Evolutionary conservation across 2,329 filamentous ascomycete genomes (phyloP).

Genomic region (Ophiostoma ulmi): DNA sequence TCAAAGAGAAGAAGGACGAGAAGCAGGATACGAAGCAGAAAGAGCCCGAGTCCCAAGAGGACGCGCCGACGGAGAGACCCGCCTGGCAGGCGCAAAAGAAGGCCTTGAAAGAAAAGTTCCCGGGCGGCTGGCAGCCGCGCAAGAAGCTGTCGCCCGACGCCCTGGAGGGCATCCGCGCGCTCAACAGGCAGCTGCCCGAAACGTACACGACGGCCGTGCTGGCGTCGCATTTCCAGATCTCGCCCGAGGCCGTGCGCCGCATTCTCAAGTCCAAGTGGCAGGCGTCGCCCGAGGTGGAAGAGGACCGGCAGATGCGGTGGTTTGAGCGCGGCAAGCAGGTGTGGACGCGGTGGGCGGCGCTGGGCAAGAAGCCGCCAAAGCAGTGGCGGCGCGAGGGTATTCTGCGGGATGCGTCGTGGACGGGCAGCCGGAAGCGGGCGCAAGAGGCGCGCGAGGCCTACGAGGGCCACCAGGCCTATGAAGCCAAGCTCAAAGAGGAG

Average conservation of each 20-base stretch:
- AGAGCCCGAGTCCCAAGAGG: not conserved
- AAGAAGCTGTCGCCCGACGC: constrained; percentile 91
- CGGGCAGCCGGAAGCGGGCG: constrained; percentile 21
- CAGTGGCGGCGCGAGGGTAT: constrained; percentile 54
- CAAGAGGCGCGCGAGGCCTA: constrained; percentile 11
- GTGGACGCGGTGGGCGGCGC: constrained; percentile 55
- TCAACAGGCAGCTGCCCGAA: constrained; percentile 72
- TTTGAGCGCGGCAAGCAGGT: constrained; percentile 55
- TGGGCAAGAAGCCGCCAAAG: constrained; percentile 57
- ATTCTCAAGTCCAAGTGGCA: constrained; percentile 78
- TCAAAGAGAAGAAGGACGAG: not conserved
- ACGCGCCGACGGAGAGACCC: constrained; percentile 8
- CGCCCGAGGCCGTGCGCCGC: constrained; percentile 77
- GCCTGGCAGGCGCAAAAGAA: constrained; percentile 72
- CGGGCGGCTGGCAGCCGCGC: constrained; percentile 71
- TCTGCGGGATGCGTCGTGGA: constrained; percentile 26
- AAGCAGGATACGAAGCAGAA: not conserved
- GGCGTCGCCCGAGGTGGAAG: constrained; percentile 53
- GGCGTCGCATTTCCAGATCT: constrained; percentile 76
- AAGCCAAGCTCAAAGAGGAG: not conserved
- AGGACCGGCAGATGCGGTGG: constrained; percentile 56
- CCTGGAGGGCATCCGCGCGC: constrained; percentile 77
- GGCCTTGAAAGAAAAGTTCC: constrained; percentile 71
- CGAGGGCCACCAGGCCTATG: not conserved
- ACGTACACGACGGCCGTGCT: constrained; percentile 70